Conservation (phyloP, 768 basidiomycete genomes). For the Lactarius sanguifluus region DNA sequence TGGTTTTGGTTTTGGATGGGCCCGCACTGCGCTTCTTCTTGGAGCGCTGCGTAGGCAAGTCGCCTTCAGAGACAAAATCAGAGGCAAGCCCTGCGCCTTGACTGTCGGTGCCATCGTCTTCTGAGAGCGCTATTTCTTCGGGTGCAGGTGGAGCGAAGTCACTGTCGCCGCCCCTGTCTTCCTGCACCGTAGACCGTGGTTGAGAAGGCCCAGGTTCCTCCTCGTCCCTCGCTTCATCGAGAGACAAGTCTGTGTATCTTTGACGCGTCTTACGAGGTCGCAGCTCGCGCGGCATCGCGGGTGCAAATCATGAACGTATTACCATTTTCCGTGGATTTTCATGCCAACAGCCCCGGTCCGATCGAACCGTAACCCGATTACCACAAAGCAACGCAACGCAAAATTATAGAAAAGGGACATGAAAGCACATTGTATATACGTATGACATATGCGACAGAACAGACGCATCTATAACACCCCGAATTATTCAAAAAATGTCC, state of each 20-base stretch:
- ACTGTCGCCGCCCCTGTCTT: conserved; percentile 37
- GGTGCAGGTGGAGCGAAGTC: conserved; percentile 55
- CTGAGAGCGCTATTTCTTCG: conserved; percentile 35
- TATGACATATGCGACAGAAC: background rate
- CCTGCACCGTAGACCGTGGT: conserved; percentile 30
- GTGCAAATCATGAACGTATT: conserved; percentile 17
- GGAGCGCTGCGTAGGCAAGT: conserved; percentile 34
- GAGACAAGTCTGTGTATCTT: conserved; percentile 48
- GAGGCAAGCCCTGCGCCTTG: background rate
- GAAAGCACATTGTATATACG: conserved; percentile 19
- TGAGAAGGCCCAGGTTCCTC: conserved; percentile 43
- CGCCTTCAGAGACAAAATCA: conserved; percentile 21
- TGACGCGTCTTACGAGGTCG: conserved; percentile 54
- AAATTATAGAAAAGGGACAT: conserved; percentile 11
- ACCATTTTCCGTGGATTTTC: background rate
- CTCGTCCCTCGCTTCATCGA: conserved; percentile 36
- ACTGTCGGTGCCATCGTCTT: conserved; percentile 19
- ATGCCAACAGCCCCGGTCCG: conserved; percentile 34
- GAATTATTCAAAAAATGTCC: conserved; percentile 28
- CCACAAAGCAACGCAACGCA: background rate
- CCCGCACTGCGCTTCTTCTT: conserved; percentile 25
- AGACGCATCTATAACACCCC: conserved; percentile 16
- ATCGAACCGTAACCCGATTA: conserved; percentile 34
- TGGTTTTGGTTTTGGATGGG: background rate
- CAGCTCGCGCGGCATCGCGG: conserved; percentile 54